A percentile compares a stretch with the other conserved stretches of the same genome.
phyloP scores from a whole-genome alignment of 768 basidiomycete genomes.

The Auricularia sp. region DNA sequence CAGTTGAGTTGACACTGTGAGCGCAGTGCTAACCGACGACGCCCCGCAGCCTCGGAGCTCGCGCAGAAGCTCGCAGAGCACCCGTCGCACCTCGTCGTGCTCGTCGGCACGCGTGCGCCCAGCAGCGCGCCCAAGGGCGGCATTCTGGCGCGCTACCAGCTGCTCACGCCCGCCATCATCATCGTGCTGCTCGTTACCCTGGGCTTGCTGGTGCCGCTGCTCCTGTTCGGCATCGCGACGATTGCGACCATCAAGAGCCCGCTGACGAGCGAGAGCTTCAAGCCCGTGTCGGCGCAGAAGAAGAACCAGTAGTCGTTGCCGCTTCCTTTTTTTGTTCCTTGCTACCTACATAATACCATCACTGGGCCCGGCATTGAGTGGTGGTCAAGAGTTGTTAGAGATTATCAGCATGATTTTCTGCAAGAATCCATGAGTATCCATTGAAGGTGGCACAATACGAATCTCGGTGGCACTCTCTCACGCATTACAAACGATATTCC shows the following conservation, averaged over 20 bases:
- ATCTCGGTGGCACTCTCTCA: no score
- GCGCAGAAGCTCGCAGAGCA: conserved; percentile 11
- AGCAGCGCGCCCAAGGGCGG: conserved; percentile 39
- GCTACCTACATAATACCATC: no score
- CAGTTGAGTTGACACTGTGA: conserved; percentile 11
- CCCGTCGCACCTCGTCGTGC: conserved; percentile 24
- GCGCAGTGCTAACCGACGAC: conserved; percentile 9
- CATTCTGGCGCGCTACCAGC: conserved; percentile 63
- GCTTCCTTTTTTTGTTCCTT: neutral
- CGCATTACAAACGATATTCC: no score
- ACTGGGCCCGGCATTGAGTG: no score
- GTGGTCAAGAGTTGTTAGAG: no score
- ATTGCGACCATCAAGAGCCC: conserved; percentile 64
- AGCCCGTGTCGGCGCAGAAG: conserved; percentile 60
- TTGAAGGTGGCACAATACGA: no score
- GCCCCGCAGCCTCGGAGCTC: neutral
- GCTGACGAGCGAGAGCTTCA: conserved; percentile 49
- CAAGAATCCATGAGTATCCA: no score
- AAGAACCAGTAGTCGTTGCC: conserved; percentile 56
- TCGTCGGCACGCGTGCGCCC: conserved; percentile 15
- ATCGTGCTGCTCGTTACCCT: conserved; percentile 50
- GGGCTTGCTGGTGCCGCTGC: conserved; percentile 52
- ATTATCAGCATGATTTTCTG: no score
- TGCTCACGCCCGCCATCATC: conserved; percentile 69
- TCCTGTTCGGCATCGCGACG: conserved; percentile 50